phyloP scores from a whole-genome alignment of 2,329 filamentous ascomycete genomes.

The Beauveria sp. region DNA sequence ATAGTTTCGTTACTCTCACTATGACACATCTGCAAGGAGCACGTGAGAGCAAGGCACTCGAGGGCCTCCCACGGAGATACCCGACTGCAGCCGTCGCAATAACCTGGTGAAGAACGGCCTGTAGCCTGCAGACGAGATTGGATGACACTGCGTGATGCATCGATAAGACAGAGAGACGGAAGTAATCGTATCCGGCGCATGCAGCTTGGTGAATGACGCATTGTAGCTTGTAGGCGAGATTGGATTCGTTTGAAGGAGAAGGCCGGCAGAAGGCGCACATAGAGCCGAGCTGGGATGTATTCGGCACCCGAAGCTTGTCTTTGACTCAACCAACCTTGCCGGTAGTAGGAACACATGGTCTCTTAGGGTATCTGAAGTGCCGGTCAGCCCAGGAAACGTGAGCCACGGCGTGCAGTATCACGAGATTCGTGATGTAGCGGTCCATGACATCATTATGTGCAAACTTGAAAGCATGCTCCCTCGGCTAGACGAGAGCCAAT shows the following conservation, averaged over 20 bases:
- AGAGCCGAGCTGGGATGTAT: not conserved
- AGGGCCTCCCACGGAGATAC: not conserved
- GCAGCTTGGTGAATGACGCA: not conserved
- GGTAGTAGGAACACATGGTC: not conserved
- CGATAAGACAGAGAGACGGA: not conserved
- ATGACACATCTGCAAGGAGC: not conserved
- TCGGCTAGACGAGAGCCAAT: no score
- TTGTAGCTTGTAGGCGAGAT: not conserved
- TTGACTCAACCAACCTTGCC: not conserved
- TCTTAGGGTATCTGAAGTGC: no score
- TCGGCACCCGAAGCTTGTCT: not conserved
- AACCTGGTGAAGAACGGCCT: not conserved
- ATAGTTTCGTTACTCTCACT: not conserved
- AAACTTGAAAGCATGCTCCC: no score
- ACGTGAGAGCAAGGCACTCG: not conserved
- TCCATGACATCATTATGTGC: not conserved
- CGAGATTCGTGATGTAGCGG: not conserved
- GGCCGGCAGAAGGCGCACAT: not conserved
- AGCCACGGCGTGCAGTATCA: not conserved
- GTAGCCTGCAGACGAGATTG: not conserved
- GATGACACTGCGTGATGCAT: not conserved
- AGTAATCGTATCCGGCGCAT: not conserved
- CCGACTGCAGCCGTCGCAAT: not conserved
- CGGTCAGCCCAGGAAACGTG: not conserved
- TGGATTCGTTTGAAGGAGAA: not conserved